These are phyloP conservation scores for Talaromyces sp. DNA, from an alignment of 2,329 filamentous ascomycete genomes.

Conservation along the genomic window DNA sequence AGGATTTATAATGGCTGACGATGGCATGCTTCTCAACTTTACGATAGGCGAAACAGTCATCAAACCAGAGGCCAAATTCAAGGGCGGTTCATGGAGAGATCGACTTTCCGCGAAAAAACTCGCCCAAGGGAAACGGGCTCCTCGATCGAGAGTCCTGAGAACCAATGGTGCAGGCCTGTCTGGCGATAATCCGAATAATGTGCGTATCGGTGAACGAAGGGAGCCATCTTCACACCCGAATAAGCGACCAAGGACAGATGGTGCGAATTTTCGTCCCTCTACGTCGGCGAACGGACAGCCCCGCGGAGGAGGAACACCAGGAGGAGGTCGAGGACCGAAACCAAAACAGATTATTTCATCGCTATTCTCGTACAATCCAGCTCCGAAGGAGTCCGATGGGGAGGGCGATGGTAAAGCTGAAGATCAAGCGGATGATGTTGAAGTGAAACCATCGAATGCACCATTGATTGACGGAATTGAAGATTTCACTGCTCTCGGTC, in stretches of 20 bases:
- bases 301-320: conserved; percentile 5
- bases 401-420: conserved; percentile 34
- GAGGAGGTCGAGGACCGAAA: conserved; percentile 11
- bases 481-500: conserved; percentile 78
- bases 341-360: conserved; percentile 73
- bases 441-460: conserved; percentile 76
- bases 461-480: conserved; percentile 77
- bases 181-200: conserved; percentile 31
- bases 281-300: conserved; percentile 13
- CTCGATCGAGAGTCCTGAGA: conserved; percentile 11
- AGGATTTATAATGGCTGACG: conserved; percentile 67
- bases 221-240: conserved; percentile 19
- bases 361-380: conserved; percentile 85
- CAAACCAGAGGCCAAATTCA: conserved; percentile 60
- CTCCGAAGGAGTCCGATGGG: conserved; percentile 55
- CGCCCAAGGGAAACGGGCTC: conserved; percentile 46
- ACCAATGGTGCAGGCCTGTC: conserved; percentile 12
- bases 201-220: conserved; percentile 22
- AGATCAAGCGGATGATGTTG: conserved; percentile 33
- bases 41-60: conserved; percentile 63
- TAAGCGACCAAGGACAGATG: conserved; percentile 40
- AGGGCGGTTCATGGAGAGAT: conserved; percentile 90
- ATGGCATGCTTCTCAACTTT: conserved; percentile 93
- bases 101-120: conserved; percentile 73
- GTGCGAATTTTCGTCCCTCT: conserved; percentile 30